phyloP scores from a whole-genome alignment of 805 yeast genomes.

The Yarrowia yakushimensis region DNA sequence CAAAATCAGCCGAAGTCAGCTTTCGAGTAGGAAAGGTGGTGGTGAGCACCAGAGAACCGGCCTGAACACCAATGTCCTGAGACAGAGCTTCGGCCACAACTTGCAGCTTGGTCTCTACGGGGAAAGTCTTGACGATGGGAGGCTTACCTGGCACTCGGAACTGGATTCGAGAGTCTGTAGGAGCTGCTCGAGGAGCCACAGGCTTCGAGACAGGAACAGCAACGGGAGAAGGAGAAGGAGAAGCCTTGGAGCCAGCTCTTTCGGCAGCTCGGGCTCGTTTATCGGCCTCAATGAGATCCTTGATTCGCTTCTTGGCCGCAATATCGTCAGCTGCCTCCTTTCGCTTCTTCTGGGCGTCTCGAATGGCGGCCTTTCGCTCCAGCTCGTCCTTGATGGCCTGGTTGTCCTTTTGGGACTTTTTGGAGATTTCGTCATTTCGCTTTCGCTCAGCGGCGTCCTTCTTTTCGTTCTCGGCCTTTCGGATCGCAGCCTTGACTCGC shows the following conservation, averaged over 20 bases:
- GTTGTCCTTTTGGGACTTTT: slow-evolving; percentile 35
- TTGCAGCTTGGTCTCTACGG: slow-evolving; percentile 33
- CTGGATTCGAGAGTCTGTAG: slow-evolving; percentile 33
- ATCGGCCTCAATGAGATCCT: slow-evolving; percentile 40
- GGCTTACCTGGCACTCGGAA: slow-evolving; percentile 30
- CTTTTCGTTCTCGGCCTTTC: slow-evolving; percentile 37
- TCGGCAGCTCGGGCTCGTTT: slow-evolving; percentile 34
- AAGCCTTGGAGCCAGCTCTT: slow-evolving; percentile 27
- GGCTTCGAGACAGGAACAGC: slow-evolving; percentile 25
- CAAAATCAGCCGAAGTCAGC: slow-evolving; percentile 31
- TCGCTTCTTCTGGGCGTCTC: slow-evolving; percentile 36
- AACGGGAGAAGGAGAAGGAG: slow-evolving; percentile 27
- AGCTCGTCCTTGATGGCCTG: slow-evolving; percentile 35
- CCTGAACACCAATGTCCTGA: slow-evolving; percentile 30
- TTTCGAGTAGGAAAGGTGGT: slow-evolving; percentile 37
- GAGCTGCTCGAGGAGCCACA: slow-evolving; percentile 26
- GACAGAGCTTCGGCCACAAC: slow-evolving; percentile 34
- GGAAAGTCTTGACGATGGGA: slow-evolving; percentile 33
- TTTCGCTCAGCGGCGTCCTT: slow-evolving; percentile 34
- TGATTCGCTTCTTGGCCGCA: slow-evolving; percentile 35
- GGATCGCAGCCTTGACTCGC: slow-evolving; percentile 34
- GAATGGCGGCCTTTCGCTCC: slow-evolving; percentile 35
- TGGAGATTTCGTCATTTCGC: slow-evolving; percentile 34
- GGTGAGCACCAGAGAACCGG: slow-evolving; percentile 31
- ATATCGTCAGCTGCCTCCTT: slow-evolving; percentile 36